phyloP scores from a whole-genome alignment of 2,329 filamentous ascomycete genomes.

The Scolecobasidium constrictum region DNA sequence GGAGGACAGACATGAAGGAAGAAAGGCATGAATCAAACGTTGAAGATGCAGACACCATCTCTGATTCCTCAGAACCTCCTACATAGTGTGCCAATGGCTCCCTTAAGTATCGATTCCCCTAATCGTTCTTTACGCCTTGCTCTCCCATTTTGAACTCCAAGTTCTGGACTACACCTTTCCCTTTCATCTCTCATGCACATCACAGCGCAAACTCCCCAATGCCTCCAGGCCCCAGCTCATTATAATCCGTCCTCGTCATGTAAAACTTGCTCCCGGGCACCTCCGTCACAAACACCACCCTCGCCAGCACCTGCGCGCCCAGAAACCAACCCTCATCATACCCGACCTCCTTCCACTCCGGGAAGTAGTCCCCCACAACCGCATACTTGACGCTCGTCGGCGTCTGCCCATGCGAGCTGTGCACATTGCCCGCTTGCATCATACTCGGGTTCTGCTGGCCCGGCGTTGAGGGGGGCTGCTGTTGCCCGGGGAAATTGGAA shows the following conservation, averaged over 20 bases:
- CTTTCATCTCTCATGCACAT: too few species aligned
- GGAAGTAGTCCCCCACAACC: slow-evolving; percentile 71
- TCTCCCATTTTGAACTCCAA: too few species aligned
- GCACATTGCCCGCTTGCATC: slow-evolving; percentile 36
- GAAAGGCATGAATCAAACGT: too few species aligned
- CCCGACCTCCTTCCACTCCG: slow-evolving; percentile 71
- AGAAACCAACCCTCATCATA: slow-evolving; percentile 79
- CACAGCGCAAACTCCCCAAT: slow-evolving; percentile 44
- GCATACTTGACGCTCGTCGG: slow-evolving; percentile 76
- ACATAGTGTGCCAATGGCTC: too few species aligned
- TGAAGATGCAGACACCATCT: too few species aligned
- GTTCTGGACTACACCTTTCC: too few species aligned
- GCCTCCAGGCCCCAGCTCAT: slow-evolving; percentile 52
- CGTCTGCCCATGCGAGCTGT: slow-evolving; percentile 59
- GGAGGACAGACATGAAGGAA: too few species aligned
- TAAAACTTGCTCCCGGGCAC: slow-evolving; percentile 57
- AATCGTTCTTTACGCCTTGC: too few species aligned
- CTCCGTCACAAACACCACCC: slow-evolving; percentile 60
- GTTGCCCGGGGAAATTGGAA: slow-evolving; percentile 15
- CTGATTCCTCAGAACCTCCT: too few species aligned
- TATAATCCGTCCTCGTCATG: slow-evolving; percentile 57
- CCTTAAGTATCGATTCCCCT: too few species aligned
- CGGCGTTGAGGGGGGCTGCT: slow-evolving; percentile 11
- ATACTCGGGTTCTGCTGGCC: slow-evolving; percentile 14
- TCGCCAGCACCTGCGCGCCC: slow-evolving; percentile 76